Evolutionary conservation across 345 rosid genomes (phyloP), one percentile per base, ranked within the genome.

Genomic region (Lumnitzera littorea): DNA sequence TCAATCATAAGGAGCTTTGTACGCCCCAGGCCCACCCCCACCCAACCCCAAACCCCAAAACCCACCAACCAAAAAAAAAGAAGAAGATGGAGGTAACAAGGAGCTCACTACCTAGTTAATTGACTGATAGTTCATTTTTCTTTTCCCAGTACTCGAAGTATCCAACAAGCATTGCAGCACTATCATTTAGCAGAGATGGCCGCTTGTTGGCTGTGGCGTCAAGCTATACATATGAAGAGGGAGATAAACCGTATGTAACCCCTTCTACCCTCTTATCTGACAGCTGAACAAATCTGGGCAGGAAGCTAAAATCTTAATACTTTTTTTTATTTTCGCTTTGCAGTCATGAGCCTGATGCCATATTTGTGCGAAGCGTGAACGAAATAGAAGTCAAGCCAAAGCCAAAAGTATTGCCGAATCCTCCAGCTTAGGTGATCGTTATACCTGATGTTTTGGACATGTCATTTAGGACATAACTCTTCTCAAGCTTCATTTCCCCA

Each of bases 321-420:
- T 13, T 15, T 23, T 20, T 16, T 54, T 5, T 51, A 46, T 29
- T 54, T 63, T 54, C 11, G 16, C 74, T 61, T 74, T 73, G 76
- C 91, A 92, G 99, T 65, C 97, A 92, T 20, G 99, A 89, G 71
- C 97, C 95, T 1, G 96, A 92, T 67, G 68, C 97, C 8, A 92
- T 92, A 61, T 90, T 81, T 49, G 80, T 90, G n/a, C 82, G 99
- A 24, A 84, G 80, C 50, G 84, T 87, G 58, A 89, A 92, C 51
- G 97, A 92, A 76, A 77, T 87, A n/a, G 99, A 92, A 86, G 97
- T 92, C 23, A 87, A 89, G 79, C 98, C 97, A 7, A 87, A 92
- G 61, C 97, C 98, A 7, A 92, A 89, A 69, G 90, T 72, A 15
- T 84, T 80, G 53, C 95, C 96, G 11, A 92, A 78, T 64, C 83